A percentile compares a stretch with the other conserved stretches of the same genome.
Conservation (phyloP, 2,329 filamentous ascomycete species). For the Thielaviopsis punctulata region DNA sequence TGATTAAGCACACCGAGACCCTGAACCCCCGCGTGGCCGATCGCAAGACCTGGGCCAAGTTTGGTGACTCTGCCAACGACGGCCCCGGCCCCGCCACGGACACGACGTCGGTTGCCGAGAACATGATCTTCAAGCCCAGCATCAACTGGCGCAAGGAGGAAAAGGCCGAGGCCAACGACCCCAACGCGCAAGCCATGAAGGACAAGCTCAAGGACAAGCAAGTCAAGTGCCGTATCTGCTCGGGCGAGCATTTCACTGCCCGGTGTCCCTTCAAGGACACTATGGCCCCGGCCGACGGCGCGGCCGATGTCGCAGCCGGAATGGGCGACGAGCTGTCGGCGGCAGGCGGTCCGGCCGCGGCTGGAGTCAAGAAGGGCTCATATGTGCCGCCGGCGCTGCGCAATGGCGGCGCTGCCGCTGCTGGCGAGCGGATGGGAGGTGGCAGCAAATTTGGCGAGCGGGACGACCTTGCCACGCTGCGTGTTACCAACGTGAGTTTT, state of each 20-base stretch:
- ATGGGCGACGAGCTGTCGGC: slow-evolving; percentile 29
- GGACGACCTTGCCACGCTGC: slow-evolving; percentile 87
- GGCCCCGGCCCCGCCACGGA: slow-evolving; percentile 64
- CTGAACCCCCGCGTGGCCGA: slow-evolving; percentile 96
- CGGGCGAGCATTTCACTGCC: slow-evolving; percentile 96
- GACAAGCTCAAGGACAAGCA: slow-evolving; percentile 93
- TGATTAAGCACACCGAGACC: slow-evolving; percentile 75
- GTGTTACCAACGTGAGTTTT: slow-evolving; percentile 82
- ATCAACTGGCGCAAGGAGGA: slow-evolving; percentile 87
- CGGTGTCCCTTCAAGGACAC: slow-evolving; percentile 99
- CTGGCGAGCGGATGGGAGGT: slow-evolving; percentile 62
- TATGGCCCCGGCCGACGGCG: slow-evolving; percentile 72
- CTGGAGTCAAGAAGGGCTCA: slow-evolving; percentile 53
- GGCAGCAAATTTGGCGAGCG: slow-evolving; percentile 75
- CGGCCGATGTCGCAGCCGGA: slow-evolving; percentile 36
- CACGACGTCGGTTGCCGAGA: slow-evolving; percentile 88
- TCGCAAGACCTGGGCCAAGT: slow-evolving; percentile 84
- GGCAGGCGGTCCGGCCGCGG: slow-evolving; percentile 33
- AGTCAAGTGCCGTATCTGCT: slow-evolving; percentile 99
- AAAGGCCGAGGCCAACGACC: slow-evolving; percentile 60
- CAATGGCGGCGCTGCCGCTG: slow-evolving; percentile 41
- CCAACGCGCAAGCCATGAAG: slow-evolving; percentile 58
- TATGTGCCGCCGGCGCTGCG: slow-evolving; percentile 92
- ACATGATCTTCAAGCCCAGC: slow-evolving; percentile 89
- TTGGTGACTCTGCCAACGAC: slow-evolving; percentile 79